Evolutionary conservation across 2,329 filamentous ascomycete genomes (phyloP).

Genomic region (Neocucurbitaria cava): DNA sequence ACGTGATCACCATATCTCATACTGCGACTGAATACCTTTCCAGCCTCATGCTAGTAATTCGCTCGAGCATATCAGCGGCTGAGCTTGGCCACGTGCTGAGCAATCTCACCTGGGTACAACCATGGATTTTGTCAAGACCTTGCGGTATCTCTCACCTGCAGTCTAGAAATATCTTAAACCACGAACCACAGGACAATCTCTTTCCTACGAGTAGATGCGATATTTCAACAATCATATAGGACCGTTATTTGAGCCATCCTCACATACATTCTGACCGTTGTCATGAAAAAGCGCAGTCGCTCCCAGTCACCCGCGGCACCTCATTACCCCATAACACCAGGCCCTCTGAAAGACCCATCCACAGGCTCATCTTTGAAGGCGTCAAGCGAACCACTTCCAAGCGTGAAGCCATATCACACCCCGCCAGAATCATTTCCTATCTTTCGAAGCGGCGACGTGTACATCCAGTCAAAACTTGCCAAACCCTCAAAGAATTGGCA

Average conservation of each 20-base stretch:
- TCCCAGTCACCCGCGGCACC: background rate
- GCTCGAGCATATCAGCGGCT: too few species aligned
- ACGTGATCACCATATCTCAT: too few species aligned
- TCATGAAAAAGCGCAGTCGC: background rate
- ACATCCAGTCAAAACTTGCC: background rate
- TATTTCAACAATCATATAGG: background rate
- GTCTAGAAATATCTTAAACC: too few species aligned
- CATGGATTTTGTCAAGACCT: too few species aligned
- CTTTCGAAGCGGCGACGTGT: constrained; percentile 7
- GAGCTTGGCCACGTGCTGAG: too few species aligned
- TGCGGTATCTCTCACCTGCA: too few species aligned
- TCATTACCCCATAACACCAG: background rate
- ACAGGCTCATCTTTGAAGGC: background rate
- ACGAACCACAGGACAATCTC: too few species aligned
- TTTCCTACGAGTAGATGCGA: too few species aligned
- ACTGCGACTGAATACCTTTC: too few species aligned
- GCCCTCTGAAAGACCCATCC: background rate
- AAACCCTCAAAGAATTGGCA: constrained; percentile 9
- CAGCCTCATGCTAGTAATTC: too few species aligned
- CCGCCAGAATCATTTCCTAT: constrained; percentile 7
- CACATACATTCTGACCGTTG: background rate
- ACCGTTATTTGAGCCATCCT: background rate
- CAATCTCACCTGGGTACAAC: too few species aligned
- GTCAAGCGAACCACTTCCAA: background rate
- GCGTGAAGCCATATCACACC: background rate